A percentile compares a stretch with the other conserved stretches of the same genome.
These are phyloP conservation scores for Leptosphaerulina australis DNA, from an alignment of 2,329 filamentous ascomycete genomes.

Conservation along the genomic window DNA sequence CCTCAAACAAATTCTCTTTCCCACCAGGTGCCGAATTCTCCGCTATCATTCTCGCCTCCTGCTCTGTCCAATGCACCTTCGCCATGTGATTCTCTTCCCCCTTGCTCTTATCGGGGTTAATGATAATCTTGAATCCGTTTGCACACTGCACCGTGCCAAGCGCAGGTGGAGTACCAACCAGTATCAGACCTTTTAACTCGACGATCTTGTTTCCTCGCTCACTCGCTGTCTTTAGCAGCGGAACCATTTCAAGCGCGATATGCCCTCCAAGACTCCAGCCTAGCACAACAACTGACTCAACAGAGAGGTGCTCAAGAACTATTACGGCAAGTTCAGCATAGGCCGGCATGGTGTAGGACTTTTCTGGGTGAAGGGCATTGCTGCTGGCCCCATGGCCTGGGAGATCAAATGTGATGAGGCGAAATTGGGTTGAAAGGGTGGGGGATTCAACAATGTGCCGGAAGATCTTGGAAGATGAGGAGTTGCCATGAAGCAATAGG, in stretches of 20 bases:
- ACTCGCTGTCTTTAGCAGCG: slow-evolving; percentile 13
- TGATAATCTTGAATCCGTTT: slow-evolving; percentile 18
- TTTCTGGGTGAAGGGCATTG: slow-evolving; percentile 33
- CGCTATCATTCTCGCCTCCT: slow-evolving; percentile 26
- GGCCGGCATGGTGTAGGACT: slow-evolving; percentile 36
- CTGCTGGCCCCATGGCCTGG: slow-evolving; percentile 43
- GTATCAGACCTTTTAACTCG: slow-evolving; percentile 34
- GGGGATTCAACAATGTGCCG: slow-evolving; percentile 29
- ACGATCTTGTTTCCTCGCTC: background rate
- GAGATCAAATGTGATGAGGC: slow-evolving; percentile 41
- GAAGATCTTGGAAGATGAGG: slow-evolving; percentile 37
- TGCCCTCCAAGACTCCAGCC: slow-evolving; percentile 47
- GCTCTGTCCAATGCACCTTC: slow-evolving; percentile 23
- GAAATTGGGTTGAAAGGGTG: slow-evolving; percentile 19
- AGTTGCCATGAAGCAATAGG: slow-evolving; percentile 44
- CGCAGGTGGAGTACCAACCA: slow-evolving; percentile 37
- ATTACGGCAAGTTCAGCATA: slow-evolving; percentile 42
- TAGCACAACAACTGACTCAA: slow-evolving; percentile 32
- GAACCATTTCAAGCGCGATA: slow-evolving; percentile 41
- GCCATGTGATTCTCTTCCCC: slow-evolving; percentile 15
- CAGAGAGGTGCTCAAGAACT: slow-evolving; percentile 33
- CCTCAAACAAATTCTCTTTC: slow-evolving; percentile 22
- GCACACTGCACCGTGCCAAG: slow-evolving; percentile 26
- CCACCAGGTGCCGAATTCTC: slow-evolving; percentile 20
- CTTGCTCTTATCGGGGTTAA: slow-evolving; percentile 9